Evolutionary conservation across 495 filamentous ascomycete genomes (phyloP), one percentile per base, ranked within the genome.

Genomic region (Penicillium goetzii): DNA sequence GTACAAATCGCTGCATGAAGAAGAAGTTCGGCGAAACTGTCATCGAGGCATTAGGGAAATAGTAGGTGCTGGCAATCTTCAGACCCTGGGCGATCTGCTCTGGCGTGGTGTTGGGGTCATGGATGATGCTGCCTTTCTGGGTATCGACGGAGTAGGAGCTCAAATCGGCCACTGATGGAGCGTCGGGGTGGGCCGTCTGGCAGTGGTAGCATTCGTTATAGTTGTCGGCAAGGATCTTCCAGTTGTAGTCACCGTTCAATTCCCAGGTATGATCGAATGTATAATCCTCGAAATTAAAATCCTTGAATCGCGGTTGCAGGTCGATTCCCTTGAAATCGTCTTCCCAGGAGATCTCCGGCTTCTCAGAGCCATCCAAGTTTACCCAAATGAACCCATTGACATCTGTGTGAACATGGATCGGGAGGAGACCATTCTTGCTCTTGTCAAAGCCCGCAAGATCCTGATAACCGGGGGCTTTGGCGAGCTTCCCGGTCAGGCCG

Each of bases 391-490:
- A 84, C 1, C 81, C 81, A 25, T 76, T 75, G 54, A 49, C 34
- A 63, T 84, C 82, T 49, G 83, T 64, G 51, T 82, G 79, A 58
- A 80, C 74, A 50, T 82, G 78, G 47, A 83, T 77, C 0, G 76
- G 76, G 14, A 81, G 64, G 12, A 83, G 75, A 5, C 80, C 74
- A 28, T 86, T 85, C 63, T 79, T 63, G 64, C 59, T 72, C 71
- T 85, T 87, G 56, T 87, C 84, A 61, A 88, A 87, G 19, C 76
- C 84, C 7, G 78, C 70, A 10, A 86, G 65, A 8, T 79, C 77
- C 26, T 87, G 78, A 61, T 83, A 88, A 3, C 80, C 76, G 0
- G 85, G 84, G 0, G 85, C 84, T 64, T 87, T 86, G 60, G 83
- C 81, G 23, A 87, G 74, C 50, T 85, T 83, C n/a, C 85, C 84